Percentiles rank a stretch among this genome's conserved stretches.
Evolutionary conservation across 2,329 filamentous ascomycete genomes (phyloP).

Genomic region (Davidsoniella virescens): DNA sequence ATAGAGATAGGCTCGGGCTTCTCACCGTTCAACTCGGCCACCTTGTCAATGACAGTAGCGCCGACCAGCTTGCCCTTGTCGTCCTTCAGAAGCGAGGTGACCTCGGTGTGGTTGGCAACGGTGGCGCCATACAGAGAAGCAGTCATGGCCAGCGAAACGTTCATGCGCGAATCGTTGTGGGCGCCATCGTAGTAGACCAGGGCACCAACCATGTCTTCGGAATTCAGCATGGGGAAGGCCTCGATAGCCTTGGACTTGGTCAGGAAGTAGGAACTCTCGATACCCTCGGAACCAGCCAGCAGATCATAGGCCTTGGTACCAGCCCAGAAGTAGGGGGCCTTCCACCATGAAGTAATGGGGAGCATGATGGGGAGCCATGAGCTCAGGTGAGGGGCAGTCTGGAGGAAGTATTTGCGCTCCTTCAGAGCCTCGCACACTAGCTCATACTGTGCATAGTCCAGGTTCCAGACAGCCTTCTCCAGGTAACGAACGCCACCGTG

Average conservation of each 20-base stretch:
- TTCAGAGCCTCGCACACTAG: conserved; percentile 57
- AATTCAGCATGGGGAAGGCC: conserved; percentile 78
- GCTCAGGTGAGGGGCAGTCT: conserved; percentile 58
- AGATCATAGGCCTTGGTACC: conserved; percentile 74
- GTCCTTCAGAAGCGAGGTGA: conserved; percentile 62
- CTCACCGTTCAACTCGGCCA: conserved; percentile 48
- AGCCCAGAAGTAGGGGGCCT: conserved; percentile 61
- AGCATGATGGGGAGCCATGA: conserved; percentile 64
- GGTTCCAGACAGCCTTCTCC: conserved; percentile 60
- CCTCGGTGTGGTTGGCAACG: conserved; percentile 69
- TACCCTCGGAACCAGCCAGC: conserved; percentile 70
- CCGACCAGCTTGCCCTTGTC: conserved; percentile 56
- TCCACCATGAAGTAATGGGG: conserved; percentile 60
- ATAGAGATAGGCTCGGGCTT: conserved; percentile 47
- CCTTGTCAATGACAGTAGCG: conserved; percentile 54
- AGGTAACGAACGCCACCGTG: conserved; percentile 60
- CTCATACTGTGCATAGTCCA: conserved; percentile 57
- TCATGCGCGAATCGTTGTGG: conserved; percentile 88
- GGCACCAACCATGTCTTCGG: conserved; percentile 60
- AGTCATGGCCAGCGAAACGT: conserved; percentile 75
- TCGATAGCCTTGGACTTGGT: conserved; percentile 75
- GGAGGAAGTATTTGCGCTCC: conserved; percentile 59
- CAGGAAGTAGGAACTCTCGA: conserved; percentile 78
- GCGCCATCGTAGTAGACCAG: conserved; percentile 85
- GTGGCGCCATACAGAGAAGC: conserved; percentile 75